Conservation (phyloP, 208 protist genomes). For the Trypanosoma rangeli region DNA sequence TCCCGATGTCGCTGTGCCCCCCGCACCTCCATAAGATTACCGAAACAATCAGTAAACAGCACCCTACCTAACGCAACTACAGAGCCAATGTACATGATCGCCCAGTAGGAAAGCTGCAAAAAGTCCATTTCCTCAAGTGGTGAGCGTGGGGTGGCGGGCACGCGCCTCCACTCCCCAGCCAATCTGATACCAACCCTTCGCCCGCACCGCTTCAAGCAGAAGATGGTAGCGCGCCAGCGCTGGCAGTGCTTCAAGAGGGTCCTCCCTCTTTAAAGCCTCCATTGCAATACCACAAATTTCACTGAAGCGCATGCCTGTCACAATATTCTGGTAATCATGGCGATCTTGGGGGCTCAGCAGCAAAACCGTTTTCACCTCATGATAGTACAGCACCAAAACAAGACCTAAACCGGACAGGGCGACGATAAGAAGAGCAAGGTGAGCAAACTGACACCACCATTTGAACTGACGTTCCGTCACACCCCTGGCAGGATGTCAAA, state of each 20-base stretch:
- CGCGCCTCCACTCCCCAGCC: slow-evolving; percentile 68
- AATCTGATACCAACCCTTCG: slow-evolving; percentile 50
- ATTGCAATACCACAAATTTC: slow-evolving; percentile 53
- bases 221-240: slow-evolving; percentile 51
- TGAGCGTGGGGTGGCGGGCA: slow-evolving; percentile 39
- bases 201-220: slow-evolving; percentile 50
- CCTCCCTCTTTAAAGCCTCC: slow-evolving; percentile 53
- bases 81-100: slow-evolving; percentile 46
- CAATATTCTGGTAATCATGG: slow-evolving; percentile 66
- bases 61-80: slow-evolving; percentile 38
- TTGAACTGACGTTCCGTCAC: slow-evolving; percentile 56
- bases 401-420: slow-evolving; percentile 15
- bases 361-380: slow-evolving; percentile 51
- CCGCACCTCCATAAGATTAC: slow-evolving; percentile 31
- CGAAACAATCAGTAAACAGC: slow-evolving; percentile 49
- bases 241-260: slow-evolving; percentile 71
- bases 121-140: slow-evolving; percentile 50
- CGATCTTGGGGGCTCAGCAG: slow-evolving; percentile 56
- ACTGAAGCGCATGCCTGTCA: slow-evolving; percentile 67
- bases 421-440: slow-evolving; percentile 27
- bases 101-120: slow-evolving; percentile 66
- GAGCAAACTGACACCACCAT: slow-evolving; percentile 37
- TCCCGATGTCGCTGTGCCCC: slow-evolving; percentile 6
- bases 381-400: slow-evolving; percentile 43
- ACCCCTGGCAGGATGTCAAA: slow-evolving; percentile 50